A percentile compares a stretch with the other conserved stretches of the same genome.
Evolutionary conservation across 164 flowering plant species (phyloP).

Genomic region (Aristolochia californica): DNA sequence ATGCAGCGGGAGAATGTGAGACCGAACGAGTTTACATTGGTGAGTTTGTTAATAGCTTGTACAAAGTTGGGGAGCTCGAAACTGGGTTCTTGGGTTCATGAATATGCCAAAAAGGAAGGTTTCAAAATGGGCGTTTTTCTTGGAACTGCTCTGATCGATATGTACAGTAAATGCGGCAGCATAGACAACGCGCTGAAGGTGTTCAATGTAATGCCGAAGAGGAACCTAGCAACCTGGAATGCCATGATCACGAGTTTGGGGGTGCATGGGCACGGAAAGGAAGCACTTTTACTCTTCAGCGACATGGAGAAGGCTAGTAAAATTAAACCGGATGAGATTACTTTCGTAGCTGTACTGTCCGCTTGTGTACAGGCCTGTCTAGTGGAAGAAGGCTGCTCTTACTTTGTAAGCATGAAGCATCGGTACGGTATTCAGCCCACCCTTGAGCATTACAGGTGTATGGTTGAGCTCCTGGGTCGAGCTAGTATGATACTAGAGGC

Average conservation of each 20-base stretch:
- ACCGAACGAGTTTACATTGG: conserved; percentile 59
- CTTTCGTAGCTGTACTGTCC: conserved; percentile 45
- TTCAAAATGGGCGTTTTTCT: conserved; percentile 32
- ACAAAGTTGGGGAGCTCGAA: conserved; percentile 38
- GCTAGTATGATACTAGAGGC: conserved; percentile 14
- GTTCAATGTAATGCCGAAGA: conserved; percentile 36
- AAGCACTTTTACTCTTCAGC: conserved; percentile 37
- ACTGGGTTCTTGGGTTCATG: conserved; percentile 52
- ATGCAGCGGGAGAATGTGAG: conserved; percentile 42
- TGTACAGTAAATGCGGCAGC: conserved; percentile 75
- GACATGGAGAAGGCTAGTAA: conserved; percentile 31
- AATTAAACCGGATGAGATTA: conserved; percentile 45
- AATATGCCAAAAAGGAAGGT: conserved; percentile 33
- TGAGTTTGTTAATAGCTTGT: conserved; percentile 47
- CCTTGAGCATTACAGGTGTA: conserved; percentile 32
- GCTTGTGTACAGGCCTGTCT: conserved; percentile 38
- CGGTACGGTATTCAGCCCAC: conserved; percentile 34
- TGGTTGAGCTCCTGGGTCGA: conserved; percentile 32
- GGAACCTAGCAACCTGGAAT: conserved; percentile 59
- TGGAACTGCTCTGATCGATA: conserved; percentile 63
- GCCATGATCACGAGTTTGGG: conserved; percentile 71
- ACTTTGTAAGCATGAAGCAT: conserved; percentile 36
- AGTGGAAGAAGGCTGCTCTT: conserved; percentile 25
- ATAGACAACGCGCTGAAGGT: conserved; percentile 40
- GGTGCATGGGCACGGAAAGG: conserved; percentile 49